Evolutionary conservation across 148 eudicot species (phyloP).

Genomic region (Cornus controversa): DNA sequence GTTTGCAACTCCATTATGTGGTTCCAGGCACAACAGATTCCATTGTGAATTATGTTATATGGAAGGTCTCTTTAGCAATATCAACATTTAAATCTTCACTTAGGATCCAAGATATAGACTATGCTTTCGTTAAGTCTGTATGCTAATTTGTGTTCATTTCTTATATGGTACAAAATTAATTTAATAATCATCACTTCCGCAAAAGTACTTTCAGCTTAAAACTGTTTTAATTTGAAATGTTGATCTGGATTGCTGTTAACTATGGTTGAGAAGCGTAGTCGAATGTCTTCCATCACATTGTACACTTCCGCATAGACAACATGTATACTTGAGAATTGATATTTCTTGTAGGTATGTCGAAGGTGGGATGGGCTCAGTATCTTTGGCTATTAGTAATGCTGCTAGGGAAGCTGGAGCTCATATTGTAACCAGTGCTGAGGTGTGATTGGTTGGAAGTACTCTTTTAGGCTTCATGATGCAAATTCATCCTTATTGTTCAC

Average conservation of each 20-base stretch:
- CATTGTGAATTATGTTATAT: background rate
- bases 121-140: background rate
- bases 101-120: too few relatives aligned
- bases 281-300: background rate
- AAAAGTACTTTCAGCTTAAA: background rate
- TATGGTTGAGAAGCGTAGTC: background rate
- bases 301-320: background rate
- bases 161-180: background rate
- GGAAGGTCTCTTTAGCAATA: background rate
- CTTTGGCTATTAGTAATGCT: conserved; percentile 55
- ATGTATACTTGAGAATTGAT: conserved; percentile 13
- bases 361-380: conserved; percentile 76
- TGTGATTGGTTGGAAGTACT: background rate
- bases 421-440: conserved; percentile 39
- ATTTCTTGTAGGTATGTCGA: conserved; percentile 45
- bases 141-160: background rate
- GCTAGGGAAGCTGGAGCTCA: conserved; percentile 69
- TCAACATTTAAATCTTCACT: background rate
- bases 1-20: background rate
- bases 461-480: conserved; percentile 2
- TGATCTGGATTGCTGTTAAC: background rate
- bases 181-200: background rate
- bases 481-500: background rate
- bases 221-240: background rate
- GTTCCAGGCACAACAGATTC: background rate